phyloP scores from a whole-genome alignment of 1,139 yeast genomes.

The Blastobotrys illinoisensis region DNA sequence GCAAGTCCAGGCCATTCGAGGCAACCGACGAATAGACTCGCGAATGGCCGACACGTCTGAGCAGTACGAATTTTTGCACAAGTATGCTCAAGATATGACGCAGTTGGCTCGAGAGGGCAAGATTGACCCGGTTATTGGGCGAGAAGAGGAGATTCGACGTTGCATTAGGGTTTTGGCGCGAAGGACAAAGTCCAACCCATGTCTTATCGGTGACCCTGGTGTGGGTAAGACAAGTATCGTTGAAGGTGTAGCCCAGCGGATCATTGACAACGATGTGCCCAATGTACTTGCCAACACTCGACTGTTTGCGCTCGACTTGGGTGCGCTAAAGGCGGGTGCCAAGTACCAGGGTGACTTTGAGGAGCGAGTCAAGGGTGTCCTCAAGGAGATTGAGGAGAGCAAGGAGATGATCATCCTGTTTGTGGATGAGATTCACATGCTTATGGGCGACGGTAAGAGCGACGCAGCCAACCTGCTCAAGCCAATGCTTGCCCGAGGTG shows the following conservation, averaged over 20 bases:
- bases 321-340: conserved; percentile 97
- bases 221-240: conserved; percentile 98
- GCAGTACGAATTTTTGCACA: conserved; percentile 73
- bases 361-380: conserved; percentile 93
- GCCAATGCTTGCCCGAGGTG: conserved; percentile 96
- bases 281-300: conserved; percentile 73
- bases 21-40: conserved; percentile 86
- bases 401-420: conserved; percentile 80
- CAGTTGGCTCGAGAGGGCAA: conserved; percentile 91
- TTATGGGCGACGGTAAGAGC: conserved; percentile 93
- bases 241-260: conserved; percentile 97
- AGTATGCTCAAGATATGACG: conserved; percentile 90
- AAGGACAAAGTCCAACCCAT: conserved; percentile 94
- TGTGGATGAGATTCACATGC: conserved; percentile 96
- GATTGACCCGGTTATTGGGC: conserved; percentile 96
- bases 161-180: conserved; percentile 91
- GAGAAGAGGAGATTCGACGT: conserved; percentile 96
- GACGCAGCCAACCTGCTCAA: conserved; percentile 96
- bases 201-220: conserved; percentile 98
- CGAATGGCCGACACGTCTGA: conserved; percentile 89
- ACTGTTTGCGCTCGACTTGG: conserved; percentile 83
- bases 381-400: conserved; percentile 87
- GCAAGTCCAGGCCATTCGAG: conserved; percentile 82
- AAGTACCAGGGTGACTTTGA: conserved; percentile 98
- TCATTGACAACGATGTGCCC: conserved; percentile 93